Evolutionary conservation across 768 basidiomycete species (phyloP).

Genomic region (Hygrophorus pudorinus): DNA sequence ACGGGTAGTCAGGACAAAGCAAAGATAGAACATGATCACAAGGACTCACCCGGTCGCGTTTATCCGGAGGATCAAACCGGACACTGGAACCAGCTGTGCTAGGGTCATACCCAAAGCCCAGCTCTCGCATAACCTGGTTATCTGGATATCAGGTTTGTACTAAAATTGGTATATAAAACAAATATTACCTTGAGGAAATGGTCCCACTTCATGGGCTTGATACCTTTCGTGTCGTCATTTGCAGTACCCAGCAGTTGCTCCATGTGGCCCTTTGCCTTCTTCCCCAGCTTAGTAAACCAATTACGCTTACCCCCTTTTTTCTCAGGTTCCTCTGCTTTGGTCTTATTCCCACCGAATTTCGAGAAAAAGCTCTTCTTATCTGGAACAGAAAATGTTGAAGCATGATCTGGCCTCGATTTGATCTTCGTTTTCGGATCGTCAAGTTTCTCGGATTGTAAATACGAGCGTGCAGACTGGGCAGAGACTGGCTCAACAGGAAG

Average conservation of each 20-base stretch:
- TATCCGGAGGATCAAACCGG: constrained; percentile 66
- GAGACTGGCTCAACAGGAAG: constrained; percentile 36
- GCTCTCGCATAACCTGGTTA: constrained; percentile 59
- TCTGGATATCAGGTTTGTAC: neutral
- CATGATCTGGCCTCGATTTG: constrained; percentile 58
- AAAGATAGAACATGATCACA: neutral
- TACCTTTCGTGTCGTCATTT: constrained; percentile 45
- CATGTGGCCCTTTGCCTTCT: constrained; percentile 51
- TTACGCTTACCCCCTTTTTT: constrained; percentile 37
- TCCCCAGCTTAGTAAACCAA: constrained; percentile 48
- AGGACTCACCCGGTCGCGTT: constrained; percentile 27
- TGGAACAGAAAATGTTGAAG: constrained; percentile 36
- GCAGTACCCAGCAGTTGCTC: constrained; percentile 52
- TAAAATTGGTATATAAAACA: neutral
- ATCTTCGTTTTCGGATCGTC: constrained; percentile 49
- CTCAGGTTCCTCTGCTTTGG: constrained; percentile 28
- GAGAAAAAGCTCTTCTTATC: constrained; percentile 41
- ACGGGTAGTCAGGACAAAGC: neutral
- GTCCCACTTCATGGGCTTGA: constrained; percentile 67
- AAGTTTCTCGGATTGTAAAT: constrained; percentile 44
- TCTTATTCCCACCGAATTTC: constrained; percentile 30
- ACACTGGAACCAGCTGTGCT: constrained; percentile 78
- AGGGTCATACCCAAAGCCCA: constrained; percentile 68
- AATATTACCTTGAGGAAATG: constrained; percentile 54
- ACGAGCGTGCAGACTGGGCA: constrained; percentile 64